phyloP scores from a whole-genome alignment of 140 eudicot species.

The Erigeron philadelphicus region DNA sequence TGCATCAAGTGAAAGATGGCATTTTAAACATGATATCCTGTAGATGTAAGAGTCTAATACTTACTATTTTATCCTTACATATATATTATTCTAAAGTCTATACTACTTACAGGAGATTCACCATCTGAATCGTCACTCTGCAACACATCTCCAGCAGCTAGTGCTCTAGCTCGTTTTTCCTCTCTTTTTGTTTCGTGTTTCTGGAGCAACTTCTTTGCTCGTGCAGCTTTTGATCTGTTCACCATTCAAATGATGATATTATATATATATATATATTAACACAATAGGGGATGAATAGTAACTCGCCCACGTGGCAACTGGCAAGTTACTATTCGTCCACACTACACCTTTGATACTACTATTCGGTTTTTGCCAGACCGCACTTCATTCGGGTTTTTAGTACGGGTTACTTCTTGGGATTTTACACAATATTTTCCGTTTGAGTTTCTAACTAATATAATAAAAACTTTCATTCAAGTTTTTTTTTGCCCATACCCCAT shows the following conservation, averaged over 20 bases:
- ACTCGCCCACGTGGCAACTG: too few relatives aligned
- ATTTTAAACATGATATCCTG: neutral
- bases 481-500: too few relatives aligned
- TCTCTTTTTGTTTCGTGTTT: slow-evolving; percentile 47
- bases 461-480: too few relatives aligned
- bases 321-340: too few relatives aligned
- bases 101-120: slow-evolving; percentile 54
- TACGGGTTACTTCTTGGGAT: too few relatives aligned
- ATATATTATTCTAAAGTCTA: neutral
- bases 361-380: too few relatives aligned
- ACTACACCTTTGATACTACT: too few relatives aligned
- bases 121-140: slow-evolving; percentile 75
- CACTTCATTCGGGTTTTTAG: too few relatives aligned
- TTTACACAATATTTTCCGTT: too few relatives aligned
- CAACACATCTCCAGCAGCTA: slow-evolving; percentile 86
- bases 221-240: slow-evolving; percentile 63
- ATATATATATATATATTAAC: neutral
- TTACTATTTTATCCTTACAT: slow-evolving; percentile 8
- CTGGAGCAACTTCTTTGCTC: slow-evolving; percentile 68
- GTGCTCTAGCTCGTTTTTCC: slow-evolving; percentile 63
- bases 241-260: neutral
- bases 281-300: too few relatives aligned
- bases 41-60: neutral
- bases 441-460: too few relatives aligned
- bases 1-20: slow-evolving; percentile 4